Conservation (phyloP, 192 early-diverging fungal species). For the Linnemannia hyalina region DNA sequence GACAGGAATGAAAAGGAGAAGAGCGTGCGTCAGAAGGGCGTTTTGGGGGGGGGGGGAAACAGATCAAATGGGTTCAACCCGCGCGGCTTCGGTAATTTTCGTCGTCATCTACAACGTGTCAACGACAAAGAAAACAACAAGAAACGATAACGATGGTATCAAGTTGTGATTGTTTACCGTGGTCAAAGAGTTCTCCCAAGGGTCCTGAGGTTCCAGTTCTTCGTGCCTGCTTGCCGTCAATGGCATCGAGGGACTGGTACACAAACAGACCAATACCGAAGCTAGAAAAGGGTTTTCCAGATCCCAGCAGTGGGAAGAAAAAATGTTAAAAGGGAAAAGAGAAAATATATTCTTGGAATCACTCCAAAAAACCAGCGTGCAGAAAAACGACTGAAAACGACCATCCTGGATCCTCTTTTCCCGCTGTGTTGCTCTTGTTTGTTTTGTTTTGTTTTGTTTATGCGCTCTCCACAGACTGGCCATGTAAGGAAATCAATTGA, state of each 20-base stretch:
- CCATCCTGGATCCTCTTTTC: neutral
- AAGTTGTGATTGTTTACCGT: constrained; percentile 69
- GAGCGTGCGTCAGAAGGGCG: neutral
- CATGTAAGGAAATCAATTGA: neutral
- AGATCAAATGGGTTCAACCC: neutral
- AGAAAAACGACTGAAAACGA: neutral
- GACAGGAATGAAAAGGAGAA: neutral
- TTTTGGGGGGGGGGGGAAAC: constrained; percentile 1
- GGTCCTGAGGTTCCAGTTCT: constrained; percentile 89
- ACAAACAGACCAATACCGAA: constrained; percentile 86
- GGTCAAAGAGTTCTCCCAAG: constrained; percentile 96
- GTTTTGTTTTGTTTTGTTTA: neutral
- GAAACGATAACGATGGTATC: neutral
- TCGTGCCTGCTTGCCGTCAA: constrained; percentile 97
- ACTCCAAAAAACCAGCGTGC: neutral
- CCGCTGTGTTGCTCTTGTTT: constrained; percentile 12
- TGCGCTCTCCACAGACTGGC: neutral
- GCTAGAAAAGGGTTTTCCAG: constrained; percentile 38
- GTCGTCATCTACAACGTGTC: constrained; percentile 3
- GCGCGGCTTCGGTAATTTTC: neutral
- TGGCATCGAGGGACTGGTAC: constrained; percentile 92
- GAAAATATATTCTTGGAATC: constrained; percentile 3
- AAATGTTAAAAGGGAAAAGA: neutral
- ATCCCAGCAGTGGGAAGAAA: neutral
- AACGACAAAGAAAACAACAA: constrained; percentile 21